Percentiles rank a stretch among this genome's conserved stretches.
Evolutionary conservation across 2,329 filamentous ascomycete species (phyloP).

Genomic region (Leptographium wingfieldii): DNA sequence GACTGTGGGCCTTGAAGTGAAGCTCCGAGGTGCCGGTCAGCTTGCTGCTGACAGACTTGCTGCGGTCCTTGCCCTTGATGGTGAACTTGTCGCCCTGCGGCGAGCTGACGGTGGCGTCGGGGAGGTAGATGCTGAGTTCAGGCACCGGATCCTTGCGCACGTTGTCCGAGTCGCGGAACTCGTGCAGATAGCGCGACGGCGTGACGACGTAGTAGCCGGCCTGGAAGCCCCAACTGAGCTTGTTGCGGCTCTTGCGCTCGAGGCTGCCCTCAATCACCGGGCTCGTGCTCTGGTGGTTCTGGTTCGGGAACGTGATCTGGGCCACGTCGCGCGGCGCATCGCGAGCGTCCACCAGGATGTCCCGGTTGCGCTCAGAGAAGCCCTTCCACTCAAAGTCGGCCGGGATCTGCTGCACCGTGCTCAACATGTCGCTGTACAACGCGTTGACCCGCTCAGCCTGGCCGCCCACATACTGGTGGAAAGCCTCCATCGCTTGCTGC

Average conservation of each 20-base stretch:
- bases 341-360: conserved; percentile 65
- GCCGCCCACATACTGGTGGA: conserved; percentile 66
- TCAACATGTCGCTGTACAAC: conserved; percentile 77
- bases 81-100: conserved; percentile 75
- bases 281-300: conserved; percentile 67
- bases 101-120: conserved; percentile 68
- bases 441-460: conserved; percentile 72
- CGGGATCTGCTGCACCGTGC: conserved; percentile 62
- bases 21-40: conserved; percentile 70
- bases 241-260: conserved; percentile 81
- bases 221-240: conserved; percentile 64
- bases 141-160: conserved; percentile 60
- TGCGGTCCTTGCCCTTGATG: conserved; percentile 87
- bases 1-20: conserved; percentile 74
- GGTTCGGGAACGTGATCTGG: conserved; percentile 74
- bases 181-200: conserved; percentile 77
- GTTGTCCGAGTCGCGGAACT: conserved; percentile 87
- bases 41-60: conserved; percentile 67
- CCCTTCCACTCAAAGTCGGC: conserved; percentile 84
- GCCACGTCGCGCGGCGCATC: conserved; percentile 62
- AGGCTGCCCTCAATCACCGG: conserved; percentile 78
- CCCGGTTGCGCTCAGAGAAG: conserved; percentile 60
- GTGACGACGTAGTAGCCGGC: conserved; percentile 85
- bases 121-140: conserved; percentile 82
- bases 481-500: conserved; percentile 70